Conservation (phyloP, 345 rosid species). For the Rhodamnia rubescens region DNA sequence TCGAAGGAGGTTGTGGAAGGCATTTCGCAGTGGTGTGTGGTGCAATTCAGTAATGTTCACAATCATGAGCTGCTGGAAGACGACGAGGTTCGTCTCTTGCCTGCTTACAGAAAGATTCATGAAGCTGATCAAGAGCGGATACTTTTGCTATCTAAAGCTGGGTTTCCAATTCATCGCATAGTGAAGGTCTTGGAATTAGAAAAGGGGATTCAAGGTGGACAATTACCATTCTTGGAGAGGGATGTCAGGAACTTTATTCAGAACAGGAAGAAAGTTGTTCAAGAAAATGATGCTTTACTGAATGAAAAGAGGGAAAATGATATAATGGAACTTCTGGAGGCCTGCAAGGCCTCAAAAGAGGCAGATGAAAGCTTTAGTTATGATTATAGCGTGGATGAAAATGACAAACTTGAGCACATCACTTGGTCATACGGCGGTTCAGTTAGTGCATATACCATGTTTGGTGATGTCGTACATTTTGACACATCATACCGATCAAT, state of each 20-base stretch:
- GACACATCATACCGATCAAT: conserved; percentile 68
- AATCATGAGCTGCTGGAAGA: conserved; percentile 90
- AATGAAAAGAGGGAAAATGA: conserved; percentile 71
- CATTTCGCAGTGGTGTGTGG: conserved; percentile 65
- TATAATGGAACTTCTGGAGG: conserved; percentile 59
- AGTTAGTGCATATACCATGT: conserved; percentile 40
- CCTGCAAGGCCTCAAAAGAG: conserved; percentile 58
- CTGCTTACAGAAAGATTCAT: conserved; percentile 86
- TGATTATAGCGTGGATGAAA: conserved; percentile 56
- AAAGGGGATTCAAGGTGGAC: conserved; percentile 78
- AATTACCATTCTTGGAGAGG: conserved; percentile 85
- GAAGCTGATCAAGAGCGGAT: conserved; percentile 84
- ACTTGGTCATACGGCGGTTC: conserved; percentile 81
- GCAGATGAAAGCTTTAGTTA: conserved; percentile 56
- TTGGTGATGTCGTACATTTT: conserved; percentile 71
- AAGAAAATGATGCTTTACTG: conserved; percentile 77
- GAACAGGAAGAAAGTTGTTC: conserved; percentile 72
- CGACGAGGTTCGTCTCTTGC: conserved; percentile 85
- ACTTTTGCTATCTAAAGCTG: conserved; percentile 84
- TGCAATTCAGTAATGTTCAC: conserved; percentile 91
- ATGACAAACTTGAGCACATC: conserved; percentile 62
- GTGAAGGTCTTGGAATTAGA: conserved; percentile 81
- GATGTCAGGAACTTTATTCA: conserved; percentile 90
- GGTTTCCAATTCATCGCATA: conserved; percentile 79
- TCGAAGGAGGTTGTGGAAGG: conserved; percentile 65